Base-by-base conservation (phyloP, 2,329 filamentous ascomycete genomes). In the Venturia aucupariae region DNA sequence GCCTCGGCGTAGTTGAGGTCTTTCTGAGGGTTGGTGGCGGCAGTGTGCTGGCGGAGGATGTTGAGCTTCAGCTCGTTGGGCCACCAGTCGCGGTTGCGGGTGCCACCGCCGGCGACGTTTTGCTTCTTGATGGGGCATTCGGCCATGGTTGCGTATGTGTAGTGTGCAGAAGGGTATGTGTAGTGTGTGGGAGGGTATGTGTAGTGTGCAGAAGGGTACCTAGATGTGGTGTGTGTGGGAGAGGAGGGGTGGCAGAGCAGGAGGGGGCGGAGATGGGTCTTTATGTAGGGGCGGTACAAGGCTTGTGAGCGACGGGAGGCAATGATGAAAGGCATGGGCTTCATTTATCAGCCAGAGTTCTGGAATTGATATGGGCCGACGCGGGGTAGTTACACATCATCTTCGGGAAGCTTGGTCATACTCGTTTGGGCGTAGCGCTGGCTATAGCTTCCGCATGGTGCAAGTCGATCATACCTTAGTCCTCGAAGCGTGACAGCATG, bases 81-180 rank as follows among this genome's bases (percentile, higher is more conserved):
- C 89, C 89, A 92, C 86, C 88, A 90, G 79, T 92, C 87, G 64
- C 70, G 72, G 79, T 86, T 90, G 67, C 79, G 78, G 70, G 86
- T 89, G 70, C 89, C 89, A 70, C 83, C 84, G 68, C 87, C 87
- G 65, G 68, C 73, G 67, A 73, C 69, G 66, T 32, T 32, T 22
- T 44, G 35, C 35, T 42, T 60, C 35, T 60, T 60, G 41, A 60
- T 60, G 32, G 59, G 59, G 41, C 59, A 60, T 44, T 60, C 59
- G 59, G 59, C 35, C 59, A 60, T 60, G 24, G 8, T 60, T 41
- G 59, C 59, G 59, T 60, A 41, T 60, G 59, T 32, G 59, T 27
- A 17, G 17, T 57, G 51, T 35, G 30, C 35, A 35, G 30, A n/a
- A 5, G 51, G 51, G 30, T 13, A 4, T 32, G 15, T 35, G 15